Evolutionary conservation across 73 alveolate genomes (phyloP).

Genomic region (Effrenium voratum): DNA sequence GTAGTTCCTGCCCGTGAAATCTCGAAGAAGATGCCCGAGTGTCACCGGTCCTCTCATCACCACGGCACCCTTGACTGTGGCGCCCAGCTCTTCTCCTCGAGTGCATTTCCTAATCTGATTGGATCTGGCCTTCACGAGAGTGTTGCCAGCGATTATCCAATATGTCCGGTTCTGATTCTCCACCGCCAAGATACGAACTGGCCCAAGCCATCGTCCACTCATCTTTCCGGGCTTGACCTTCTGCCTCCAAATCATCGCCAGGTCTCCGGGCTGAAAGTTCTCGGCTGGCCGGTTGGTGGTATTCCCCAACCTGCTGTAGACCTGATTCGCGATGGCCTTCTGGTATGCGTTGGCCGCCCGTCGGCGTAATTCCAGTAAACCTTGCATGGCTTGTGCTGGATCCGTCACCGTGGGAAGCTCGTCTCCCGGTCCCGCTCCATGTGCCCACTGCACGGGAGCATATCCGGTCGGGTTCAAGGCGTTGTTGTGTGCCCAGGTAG

Average conservation of each 20-base stretch:
- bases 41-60: neutral
- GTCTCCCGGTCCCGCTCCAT: neutral
- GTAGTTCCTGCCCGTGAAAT: neutral
- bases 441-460: neutral
- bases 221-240: neutral
- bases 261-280: neutral
- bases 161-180: neutral
- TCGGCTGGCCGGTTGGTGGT: neutral
- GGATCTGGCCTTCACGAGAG: neutral
- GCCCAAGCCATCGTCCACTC: neutral
- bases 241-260: conserved; percentile 11
- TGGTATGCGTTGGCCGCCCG: neutral
- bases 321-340: neutral
- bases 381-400: neutral
- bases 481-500: neutral
- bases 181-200: neutral
- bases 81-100: neutral
- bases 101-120: neutral
- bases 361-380: neutral
- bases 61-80: neutral
- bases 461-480: neutral
- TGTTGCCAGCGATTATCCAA: neutral
- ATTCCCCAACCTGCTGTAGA: neutral
- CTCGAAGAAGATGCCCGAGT: neutral
- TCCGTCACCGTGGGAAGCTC: neutral